phyloP scores from a whole-genome alignment of 1,284 basidiomycete species.

The Xerocomus nothofagi region DNA sequence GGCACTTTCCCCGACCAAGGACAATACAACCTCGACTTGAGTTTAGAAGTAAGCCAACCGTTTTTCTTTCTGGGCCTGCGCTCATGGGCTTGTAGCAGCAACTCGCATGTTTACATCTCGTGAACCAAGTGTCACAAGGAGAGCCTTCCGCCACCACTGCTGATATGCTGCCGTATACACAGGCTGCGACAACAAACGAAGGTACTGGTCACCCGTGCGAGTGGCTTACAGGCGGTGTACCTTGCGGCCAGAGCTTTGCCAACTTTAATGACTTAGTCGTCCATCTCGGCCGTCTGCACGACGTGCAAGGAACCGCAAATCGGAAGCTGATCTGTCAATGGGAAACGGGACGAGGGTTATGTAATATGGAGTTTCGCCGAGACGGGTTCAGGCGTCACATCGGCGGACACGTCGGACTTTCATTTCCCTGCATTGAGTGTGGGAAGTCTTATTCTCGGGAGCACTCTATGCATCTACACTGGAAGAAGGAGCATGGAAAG shows the following conservation, averaged over 20 bases:
- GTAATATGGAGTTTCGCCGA: neutral
- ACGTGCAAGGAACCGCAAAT: neutral
- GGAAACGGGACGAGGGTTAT: neutral
- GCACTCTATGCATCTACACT: neutral
- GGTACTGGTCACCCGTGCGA: constrained; percentile 13
- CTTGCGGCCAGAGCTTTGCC: neutral
- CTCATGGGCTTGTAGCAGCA: too few relatives aligned
- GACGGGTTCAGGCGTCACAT: constrained; percentile 4
- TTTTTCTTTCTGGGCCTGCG: too few relatives aligned
- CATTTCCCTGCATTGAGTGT: neutral
- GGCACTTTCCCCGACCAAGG: too few relatives aligned
- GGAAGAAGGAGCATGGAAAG: neutral
- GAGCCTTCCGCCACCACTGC: too few relatives aligned
- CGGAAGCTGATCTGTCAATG: constrained; percentile 4
- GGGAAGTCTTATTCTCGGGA: neutral
- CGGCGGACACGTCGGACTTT: neutral
- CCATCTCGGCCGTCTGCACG: neutral
- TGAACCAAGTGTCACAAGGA: too few relatives aligned
- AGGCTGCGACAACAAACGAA: neutral
- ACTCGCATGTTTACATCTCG: too few relatives aligned
- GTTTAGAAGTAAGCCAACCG: too few relatives aligned
- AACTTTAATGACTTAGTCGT: constrained; percentile 3
- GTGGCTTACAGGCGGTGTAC: constrained; percentile 1
- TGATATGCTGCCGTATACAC: neutral
- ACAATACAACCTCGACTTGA: too few relatives aligned